A percentile compares a stretch with the other conserved stretches of the same genome.
Evolutionary conservation across 2,329 filamentous ascomycete genomes (phyloP).

Genomic region (Golovinomyces cichoracearum): DNA sequence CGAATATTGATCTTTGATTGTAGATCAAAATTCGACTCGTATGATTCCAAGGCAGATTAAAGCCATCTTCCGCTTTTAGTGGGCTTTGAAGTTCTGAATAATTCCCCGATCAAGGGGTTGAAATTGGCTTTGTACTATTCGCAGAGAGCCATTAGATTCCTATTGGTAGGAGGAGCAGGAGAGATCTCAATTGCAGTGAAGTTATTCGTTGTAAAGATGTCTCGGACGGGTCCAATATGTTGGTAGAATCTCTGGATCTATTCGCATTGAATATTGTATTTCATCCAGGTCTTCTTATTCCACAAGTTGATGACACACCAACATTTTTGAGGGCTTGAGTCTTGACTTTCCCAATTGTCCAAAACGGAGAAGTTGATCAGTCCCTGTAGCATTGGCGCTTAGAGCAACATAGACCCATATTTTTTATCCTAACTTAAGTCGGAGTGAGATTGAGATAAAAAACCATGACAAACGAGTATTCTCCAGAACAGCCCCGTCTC

Average conservation of each 20-base stretch:
- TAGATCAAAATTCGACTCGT: not conserved
- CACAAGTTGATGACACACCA: not conserved
- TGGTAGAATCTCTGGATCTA: slow-evolving; percentile 1
- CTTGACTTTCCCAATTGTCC: not conserved
- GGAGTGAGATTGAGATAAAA: slow-evolving; percentile 15
- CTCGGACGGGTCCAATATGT: not conserved
- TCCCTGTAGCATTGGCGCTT: slow-evolving; percentile 1
- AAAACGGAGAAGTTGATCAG: slow-evolving; percentile 1
- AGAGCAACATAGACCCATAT: not conserved
- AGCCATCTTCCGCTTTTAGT: not conserved
- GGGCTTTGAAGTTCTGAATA: slow-evolving; percentile 1
- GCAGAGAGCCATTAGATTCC: slow-evolving; percentile 1
- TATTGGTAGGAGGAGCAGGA: slow-evolving; percentile 1
- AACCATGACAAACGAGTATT: slow-evolving; percentile 13
- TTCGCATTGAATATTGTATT: slow-evolving; percentile 1
- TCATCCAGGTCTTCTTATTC: slow-evolving; percentile 2
- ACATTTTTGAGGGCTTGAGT: slow-evolving; percentile 1
- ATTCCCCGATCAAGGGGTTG: slow-evolving; percentile 2
- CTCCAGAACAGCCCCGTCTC: not conserved
- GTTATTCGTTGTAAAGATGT: slow-evolving; percentile 1
- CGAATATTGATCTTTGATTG: not conserved
- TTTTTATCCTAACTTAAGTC: not conserved
- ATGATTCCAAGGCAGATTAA: not conserved
- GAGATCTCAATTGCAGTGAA: not conserved
- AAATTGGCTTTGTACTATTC: slow-evolving; percentile 2